Evolutionary conservation across 306 rosid genomes (phyloP), one percentile per base, ranked within the genome.

Genomic region (Rubus idaeus): DNA sequence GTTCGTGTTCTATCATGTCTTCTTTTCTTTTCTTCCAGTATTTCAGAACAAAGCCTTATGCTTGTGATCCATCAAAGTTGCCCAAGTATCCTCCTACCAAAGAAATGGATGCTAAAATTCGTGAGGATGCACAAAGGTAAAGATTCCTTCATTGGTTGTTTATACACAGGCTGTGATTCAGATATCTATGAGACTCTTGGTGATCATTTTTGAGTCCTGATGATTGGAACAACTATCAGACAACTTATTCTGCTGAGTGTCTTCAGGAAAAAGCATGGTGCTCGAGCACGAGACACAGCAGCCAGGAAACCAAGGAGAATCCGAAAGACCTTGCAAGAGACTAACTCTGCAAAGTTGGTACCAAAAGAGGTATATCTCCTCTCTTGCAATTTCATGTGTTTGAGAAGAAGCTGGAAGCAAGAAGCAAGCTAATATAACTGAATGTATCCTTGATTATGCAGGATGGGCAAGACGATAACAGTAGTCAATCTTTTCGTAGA

Each of bases 51-150:
- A 75, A 71, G 84, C 99, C 99, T 26, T 84, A 79, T 68, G 91
- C 98, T 18, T 96, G 99, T 64, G 97, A 77, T 53, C 97, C 99
- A 10, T 85, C 98, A 78, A 86, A 61, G 77, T 74, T 96, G 65
- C 99, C 99, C 18, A 96, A 86, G 79, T 96, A 96, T 85, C 79
- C 96, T 75, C 98, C 99, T 17, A 88, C 89, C 85, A 96, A 96
- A 83, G 99, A 96, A 87, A 89, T 96, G 78, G 99, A 96, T 87
- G 98, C 96, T 46, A 96, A 92, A 78, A 53, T 0, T 62, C 87
- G 82, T 5, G 96, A 93, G 30, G 96, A 91, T 8, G 77, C 78
- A n/a, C 79, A 83, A 55, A 86, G 90, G 99, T 96, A 78, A 30
- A 30, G 35, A 67, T 68, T 46, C 60, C 35, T 30, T 30, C 35